Conservation (phyloP, 352 stramenopile genomes). For the Elongisporangium senticosum region DNA sequence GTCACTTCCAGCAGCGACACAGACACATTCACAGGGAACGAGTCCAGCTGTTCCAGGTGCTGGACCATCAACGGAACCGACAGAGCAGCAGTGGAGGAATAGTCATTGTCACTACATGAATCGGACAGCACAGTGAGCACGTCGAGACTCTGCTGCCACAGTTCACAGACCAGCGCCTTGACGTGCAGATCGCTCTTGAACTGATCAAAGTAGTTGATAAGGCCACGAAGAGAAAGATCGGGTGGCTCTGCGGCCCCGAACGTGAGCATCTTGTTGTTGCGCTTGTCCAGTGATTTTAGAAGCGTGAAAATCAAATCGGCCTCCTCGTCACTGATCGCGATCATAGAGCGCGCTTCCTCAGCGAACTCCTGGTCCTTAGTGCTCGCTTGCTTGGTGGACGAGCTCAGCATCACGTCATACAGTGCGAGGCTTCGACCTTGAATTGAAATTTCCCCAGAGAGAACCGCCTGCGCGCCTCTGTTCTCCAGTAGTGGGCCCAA, state of each 20-base stretch:
- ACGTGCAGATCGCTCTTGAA: constrained; percentile 44
- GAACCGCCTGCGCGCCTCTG: constrained; percentile 44
- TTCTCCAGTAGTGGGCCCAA: constrained; percentile 48
- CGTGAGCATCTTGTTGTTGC: constrained; percentile 45
- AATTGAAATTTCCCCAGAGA: constrained; percentile 63
- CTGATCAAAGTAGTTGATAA: constrained; percentile 63
- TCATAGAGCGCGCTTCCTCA: constrained; percentile 39
- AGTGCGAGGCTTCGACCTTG: constrained; percentile 45
- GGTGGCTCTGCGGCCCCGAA: constrained; percentile 33
- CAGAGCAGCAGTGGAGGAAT: constrained; percentile 1
- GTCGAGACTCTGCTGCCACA: constrained; percentile 55
- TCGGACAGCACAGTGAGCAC: constrained; percentile 17
- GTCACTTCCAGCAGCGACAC: constrained; percentile 62
- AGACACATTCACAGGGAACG: constrained; percentile 65
- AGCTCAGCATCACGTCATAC: constrained; percentile 50
- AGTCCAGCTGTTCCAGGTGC: constrained; percentile 52
- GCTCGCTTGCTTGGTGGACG: constrained; percentile 1
- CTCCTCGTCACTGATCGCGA: constrained; percentile 45
- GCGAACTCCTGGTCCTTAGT: constrained; percentile 24
- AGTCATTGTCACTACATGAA: constrained; percentile 15
- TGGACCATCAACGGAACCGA: constrained; percentile 28
- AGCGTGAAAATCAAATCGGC: constrained; percentile 35
- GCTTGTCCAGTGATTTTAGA: constrained; percentile 42
- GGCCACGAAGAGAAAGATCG: constrained; percentile 51
- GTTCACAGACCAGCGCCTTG: constrained; percentile 30